Conservation (phyloP, 495 filamentous ascomycete genomes). For the Aspergillus haitiensis region DNA sequence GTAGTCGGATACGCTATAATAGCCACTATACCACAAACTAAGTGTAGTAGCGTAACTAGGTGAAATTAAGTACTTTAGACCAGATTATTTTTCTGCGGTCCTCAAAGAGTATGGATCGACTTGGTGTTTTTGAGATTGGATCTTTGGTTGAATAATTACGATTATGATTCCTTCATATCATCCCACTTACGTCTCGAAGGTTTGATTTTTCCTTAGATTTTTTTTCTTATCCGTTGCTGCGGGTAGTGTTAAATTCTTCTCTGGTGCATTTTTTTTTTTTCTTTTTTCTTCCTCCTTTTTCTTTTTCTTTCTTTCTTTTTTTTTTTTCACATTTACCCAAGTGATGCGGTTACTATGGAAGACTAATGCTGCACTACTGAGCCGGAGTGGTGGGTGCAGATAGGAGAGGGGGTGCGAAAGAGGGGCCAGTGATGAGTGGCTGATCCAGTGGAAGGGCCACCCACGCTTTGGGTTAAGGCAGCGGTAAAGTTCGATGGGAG, state of each 20-base stretch:
- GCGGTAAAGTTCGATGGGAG: conserved; percentile 22
- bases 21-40: neutral
- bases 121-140: neutral
- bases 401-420: conserved; percentile 10
- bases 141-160: neutral
- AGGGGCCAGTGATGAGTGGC: conserved; percentile 13
- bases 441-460: conserved; percentile 15
- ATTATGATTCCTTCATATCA: neutral
- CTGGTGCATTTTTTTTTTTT: neutral
- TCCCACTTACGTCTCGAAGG: neutral
- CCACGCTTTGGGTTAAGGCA: conserved; percentile 16
- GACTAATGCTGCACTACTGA: conserved; percentile 14
- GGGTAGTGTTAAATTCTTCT: no score
- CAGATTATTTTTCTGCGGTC: neutral
- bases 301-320: neutral
- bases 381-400: conserved; percentile 24
- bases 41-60: neutral
- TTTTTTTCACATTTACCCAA: neutral
- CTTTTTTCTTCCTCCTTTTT: neutral
- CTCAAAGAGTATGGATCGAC: neutral
- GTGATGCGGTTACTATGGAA: conserved; percentile 1
- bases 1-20: conserved; percentile 10
- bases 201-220: no score
- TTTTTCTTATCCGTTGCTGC: no score
- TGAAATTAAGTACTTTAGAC: conserved; percentile 16